Evolutionary conservation across 2,329 filamentous ascomycete species (phyloP), one percentile per base, ranked within the genome.

Genomic region (Neofusicoccum ribis): DNA sequence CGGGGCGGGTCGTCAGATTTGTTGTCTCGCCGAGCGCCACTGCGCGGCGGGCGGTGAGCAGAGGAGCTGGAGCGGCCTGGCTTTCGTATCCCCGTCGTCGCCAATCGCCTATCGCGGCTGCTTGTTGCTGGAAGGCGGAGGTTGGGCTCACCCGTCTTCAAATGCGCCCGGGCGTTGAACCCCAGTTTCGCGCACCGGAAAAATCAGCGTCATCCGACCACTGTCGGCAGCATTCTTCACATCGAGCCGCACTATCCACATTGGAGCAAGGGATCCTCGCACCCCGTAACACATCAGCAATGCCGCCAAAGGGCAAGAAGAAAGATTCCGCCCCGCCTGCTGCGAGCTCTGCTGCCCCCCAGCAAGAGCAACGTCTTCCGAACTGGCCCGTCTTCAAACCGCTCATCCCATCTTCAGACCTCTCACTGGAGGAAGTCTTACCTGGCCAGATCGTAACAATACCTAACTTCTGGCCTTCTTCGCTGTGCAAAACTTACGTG

Each of bases 311-410:
- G 65, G 75, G 73, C 59, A 76, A 72, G 63, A 66, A 44, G 46
- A 74, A 72, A 67, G 61, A 50, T 17, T 58, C 64, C 6, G 27
- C 63, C 12, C 12, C 64, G 14, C 50, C 61, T 23, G 51, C 37
- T 49, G 17, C 39, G 23, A 39, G 67, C 67, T 23, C 66, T 62
- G 44, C 31, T 31, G 20, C 47, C 2, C 11, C 52, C 14, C 36
- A 43, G 36, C 46, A n/a, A 23, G 46, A 56, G 56, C 58, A 36
- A n/a, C 65, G 47, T 51, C 64, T 82, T 39, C 85, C 85, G 54
- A 81, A 88, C 72, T 94, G 92, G 92, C 91, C 92, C 41, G 78
- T 81, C 23, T 87, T 96, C 74, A 86, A 84, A 68, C 91, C 92
- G 15, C 77, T 88, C 9, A 78, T 93, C 49, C 89, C 91, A 51